phyloP scores from a whole-genome alignment of 2,329 filamentous ascomycete species.

The Pseudogymnoascus sp. region DNA sequence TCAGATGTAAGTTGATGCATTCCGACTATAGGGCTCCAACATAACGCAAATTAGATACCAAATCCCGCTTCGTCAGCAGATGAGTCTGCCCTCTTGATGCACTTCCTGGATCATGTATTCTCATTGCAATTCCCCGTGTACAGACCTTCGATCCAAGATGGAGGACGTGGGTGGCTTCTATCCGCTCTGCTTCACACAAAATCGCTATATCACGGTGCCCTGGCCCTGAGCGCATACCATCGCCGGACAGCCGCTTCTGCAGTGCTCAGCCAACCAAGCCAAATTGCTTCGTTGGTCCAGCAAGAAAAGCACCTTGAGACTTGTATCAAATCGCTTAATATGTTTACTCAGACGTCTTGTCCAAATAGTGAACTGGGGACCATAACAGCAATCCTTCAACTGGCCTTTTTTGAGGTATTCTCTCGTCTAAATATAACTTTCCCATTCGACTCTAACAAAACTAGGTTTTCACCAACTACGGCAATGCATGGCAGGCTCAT shows the following conservation, averaged over 20 bases:
- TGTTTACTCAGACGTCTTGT: constrained; percentile 13
- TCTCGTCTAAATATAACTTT: constrained; percentile 25
- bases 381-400: constrained; percentile 45
- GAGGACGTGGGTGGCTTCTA: constrained; percentile 54
- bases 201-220: constrained; percentile 48
- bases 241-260: constrained; percentile 28
- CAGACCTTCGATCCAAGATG: constrained; percentile 44
- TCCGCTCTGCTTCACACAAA: constrained; percentile 49
- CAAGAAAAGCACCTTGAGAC: constrained; percentile 26
- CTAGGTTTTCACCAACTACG: constrained; percentile 39
- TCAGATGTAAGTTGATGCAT: constrained; percentile 10
- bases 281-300: constrained; percentile 13
- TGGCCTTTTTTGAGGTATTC: constrained; percentile 43
- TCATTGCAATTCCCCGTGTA: constrained; percentile 59
- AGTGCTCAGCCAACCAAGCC: constrained; percentile 17
- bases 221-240: constrained; percentile 47
- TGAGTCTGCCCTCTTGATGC: constrained; percentile 38
- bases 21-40: background rate
- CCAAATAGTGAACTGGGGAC: constrained; percentile 28
- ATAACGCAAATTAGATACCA: background rate
- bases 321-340: constrained; percentile 27
- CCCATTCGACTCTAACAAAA: constrained; percentile 38
- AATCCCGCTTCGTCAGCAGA: constrained; percentile 13
- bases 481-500: constrained; percentile 22
- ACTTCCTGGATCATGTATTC: constrained; percentile 56